A percentile compares a stretch with the other conserved stretches of the same genome.
Conservation (phyloP, 192 early-diverging fungal species). For the Coemansia umbellata region DNA sequence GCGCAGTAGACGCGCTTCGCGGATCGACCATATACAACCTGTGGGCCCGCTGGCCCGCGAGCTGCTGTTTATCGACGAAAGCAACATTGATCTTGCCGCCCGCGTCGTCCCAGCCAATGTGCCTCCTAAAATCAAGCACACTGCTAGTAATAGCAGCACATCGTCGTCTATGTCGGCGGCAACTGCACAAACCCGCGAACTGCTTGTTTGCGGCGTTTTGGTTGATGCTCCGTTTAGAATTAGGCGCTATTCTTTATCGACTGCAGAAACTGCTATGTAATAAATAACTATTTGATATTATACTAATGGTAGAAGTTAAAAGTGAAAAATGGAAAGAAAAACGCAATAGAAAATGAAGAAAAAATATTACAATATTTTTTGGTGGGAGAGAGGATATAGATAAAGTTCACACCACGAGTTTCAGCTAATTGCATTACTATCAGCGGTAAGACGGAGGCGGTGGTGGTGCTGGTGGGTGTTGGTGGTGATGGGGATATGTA, state of each 20-base stretch:
- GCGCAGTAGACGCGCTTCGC: not conserved
- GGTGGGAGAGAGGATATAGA: no score
- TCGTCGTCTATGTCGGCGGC: not conserved
- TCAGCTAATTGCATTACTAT: no score
- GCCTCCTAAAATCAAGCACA: not conserved
- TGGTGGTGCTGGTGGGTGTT: not conserved
- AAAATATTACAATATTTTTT: no score
- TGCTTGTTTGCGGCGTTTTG: constrained; percentile 24
- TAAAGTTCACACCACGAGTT: no score
- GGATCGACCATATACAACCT: constrained; percentile 6
- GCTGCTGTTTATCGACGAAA: constrained; percentile 31
- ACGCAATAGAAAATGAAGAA: constrained; percentile 1
- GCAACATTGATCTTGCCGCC: constrained; percentile 2
- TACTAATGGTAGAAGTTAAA: no score
- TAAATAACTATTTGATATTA: no score
- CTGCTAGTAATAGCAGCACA: not conserved
- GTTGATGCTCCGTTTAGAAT: constrained; percentile 33
- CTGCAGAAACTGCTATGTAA: no score
- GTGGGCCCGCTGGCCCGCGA: constrained; percentile 20
- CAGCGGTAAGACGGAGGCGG: constrained; percentile 1
- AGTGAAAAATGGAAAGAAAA: not conserved
- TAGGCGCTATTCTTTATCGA: constrained; percentile 17
- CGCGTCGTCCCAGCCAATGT: constrained; percentile 21
- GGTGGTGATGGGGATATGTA: constrained; percentile 8
- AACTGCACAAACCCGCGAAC: constrained; percentile 2